These are phyloP conservation scores for Capsicum baccatum DNA, from an alignment of 257 asterid species.

Conservation along the genomic window DNA sequence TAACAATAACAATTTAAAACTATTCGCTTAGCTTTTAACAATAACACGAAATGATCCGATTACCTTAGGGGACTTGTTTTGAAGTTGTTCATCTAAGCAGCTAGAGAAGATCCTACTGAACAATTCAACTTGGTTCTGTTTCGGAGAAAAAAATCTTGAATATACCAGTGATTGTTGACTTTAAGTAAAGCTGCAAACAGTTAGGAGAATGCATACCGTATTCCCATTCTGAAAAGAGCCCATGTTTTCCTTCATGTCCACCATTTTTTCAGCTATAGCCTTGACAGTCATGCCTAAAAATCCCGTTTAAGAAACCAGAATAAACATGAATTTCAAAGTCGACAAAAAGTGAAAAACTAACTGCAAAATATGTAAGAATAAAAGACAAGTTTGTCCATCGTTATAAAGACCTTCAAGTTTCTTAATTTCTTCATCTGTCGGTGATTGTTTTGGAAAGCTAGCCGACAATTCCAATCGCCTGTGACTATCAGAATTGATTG, in stretches of 20 bases:
- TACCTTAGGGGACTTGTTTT: constrained; percentile 64
- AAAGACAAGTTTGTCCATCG: background rate
- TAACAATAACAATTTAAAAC: background rate
- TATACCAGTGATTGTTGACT: background rate
- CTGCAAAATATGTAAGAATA: background rate
- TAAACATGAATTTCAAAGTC: background rate
- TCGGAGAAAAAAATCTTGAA: constrained; percentile 22
- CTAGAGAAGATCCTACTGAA: constrained; percentile 56
- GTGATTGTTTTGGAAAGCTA: constrained; percentile 41
- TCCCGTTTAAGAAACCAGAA: constrained; percentile 9
- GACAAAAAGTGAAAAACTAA: background rate
- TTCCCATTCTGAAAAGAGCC: constrained; percentile 61
- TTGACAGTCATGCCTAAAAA: constrained; percentile 59
- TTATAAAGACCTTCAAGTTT: constrained; percentile 64
- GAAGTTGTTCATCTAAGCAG: constrained; percentile 71
- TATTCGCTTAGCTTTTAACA: background rate
- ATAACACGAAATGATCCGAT: constrained; percentile 30
- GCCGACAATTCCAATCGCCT: constrained; percentile 65
- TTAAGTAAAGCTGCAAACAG: background rate
- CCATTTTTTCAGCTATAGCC: constrained; percentile 67
- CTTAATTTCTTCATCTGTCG: constrained; percentile 49
- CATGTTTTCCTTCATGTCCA: constrained; percentile 77
- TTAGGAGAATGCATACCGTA: constrained; percentile 43
- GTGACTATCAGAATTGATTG: constrained; percentile 47
- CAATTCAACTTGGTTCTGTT: constrained; percentile 61